These are phyloP conservation scores for Boletales sp. DNA, from an alignment of 768 basidiomycete species.

Conservation along the genomic window DNA sequence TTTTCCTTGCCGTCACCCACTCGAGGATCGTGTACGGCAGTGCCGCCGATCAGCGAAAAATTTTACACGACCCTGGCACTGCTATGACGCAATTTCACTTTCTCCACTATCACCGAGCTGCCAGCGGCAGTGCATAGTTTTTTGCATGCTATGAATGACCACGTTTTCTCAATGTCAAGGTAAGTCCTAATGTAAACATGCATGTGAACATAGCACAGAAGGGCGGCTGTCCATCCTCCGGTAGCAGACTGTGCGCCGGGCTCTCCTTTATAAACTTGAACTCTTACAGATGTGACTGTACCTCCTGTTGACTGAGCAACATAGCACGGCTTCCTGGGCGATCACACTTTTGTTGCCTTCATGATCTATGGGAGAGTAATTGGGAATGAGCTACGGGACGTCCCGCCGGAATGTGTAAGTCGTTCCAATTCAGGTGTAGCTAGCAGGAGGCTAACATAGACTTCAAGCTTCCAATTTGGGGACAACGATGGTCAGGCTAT, in stretches of 20 bases:
- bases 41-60: neutral
- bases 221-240: conserved; percentile 25
- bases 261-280: conserved; percentile 25
- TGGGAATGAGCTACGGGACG: conserved; percentile 27
- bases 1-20: neutral
- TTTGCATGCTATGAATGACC: conserved; percentile 13
- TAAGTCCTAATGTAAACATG: conserved; percentile 9
- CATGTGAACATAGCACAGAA: conserved; percentile 17
- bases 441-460: conserved; percentile 6
- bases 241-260: conserved; percentile 20
- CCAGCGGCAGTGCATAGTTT: conserved; percentile 1
- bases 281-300: conserved; percentile 12
- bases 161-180: conserved; percentile 27
- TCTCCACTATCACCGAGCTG: conserved; percentile 13
- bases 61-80: conserved; percentile 14
- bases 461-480: conserved; percentile 30
- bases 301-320: conserved; percentile 14
- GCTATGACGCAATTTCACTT: conserved; percentile 16
- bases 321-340: conserved; percentile 12
- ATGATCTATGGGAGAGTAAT: conserved; percentile 29
- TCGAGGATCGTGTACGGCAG: conserved; percentile 9
- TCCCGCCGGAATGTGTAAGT: conserved; percentile 29
- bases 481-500: conserved; percentile 27
- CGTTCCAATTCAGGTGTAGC: neutral
- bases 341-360: conserved; percentile 15